Base-by-base conservation (phyloP, 306 rosid genomes). In the Cicer bijugum region DNA sequence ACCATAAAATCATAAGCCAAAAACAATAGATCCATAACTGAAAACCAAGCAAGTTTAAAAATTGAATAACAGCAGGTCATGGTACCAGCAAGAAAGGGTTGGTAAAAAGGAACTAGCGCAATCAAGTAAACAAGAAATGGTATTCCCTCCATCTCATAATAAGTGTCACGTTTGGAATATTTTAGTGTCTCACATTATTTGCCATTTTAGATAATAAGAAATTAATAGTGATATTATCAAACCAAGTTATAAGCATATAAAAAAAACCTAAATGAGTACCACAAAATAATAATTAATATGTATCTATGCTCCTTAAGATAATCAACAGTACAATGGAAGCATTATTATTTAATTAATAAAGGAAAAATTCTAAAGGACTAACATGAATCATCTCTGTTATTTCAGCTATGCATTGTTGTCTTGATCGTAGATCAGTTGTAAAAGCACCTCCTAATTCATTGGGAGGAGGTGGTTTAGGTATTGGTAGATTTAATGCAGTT, bases 321-420 rank as follows among this genome's bases (percentile, higher is more conserved):
- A 45, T 45, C 42, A 42, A 47, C 19, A 60, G 71, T 58, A 73
- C 52, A 20, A 64, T 11, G 42, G 47, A 83, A 62, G 42, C 39
- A 60, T 63, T 64, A 63, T 55, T 61, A 50, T 68, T 69, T 6
- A 42, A 7, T 42, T 48, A 71, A 71, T 19, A 68, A 15, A 69
- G 20, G 70, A 64, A 64, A 65, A 9, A 45, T 77, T 51, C 44
- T 78, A 40, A 75, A 81, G 78, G 67, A 85, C 35, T 28, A 4
- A 28, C 97, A 87, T 92, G 97, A 67, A 92, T 90, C 97, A 92
- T 92, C 86, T 92, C 97, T 60, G 97, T 88, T 59, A 92, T 90
- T 86, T 92, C 97, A 47, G 97, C 97, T 63, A 92, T 82, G 75
- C 87, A 69, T 74, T 87, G 97, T 19, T 92, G 97, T 74, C 92